Evolutionary conservation across 768 basidiomycete genomes (phyloP).

Genomic region (Lactifluus volemus): DNA sequence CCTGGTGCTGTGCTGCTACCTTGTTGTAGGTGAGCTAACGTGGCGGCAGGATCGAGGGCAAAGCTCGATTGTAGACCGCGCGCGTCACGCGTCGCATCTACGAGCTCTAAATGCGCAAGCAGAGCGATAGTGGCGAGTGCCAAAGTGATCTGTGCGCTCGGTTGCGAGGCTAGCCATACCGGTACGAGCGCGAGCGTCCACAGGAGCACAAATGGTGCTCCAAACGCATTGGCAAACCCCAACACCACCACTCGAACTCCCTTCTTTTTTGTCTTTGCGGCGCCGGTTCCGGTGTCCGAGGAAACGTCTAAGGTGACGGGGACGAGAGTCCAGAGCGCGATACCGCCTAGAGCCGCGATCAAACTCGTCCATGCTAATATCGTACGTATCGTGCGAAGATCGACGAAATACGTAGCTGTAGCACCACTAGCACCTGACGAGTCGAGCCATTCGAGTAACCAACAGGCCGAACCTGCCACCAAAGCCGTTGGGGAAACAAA

Average conservation of each 20-base stretch:
- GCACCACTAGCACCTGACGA: slow-evolving; percentile 32
- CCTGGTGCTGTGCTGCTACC: background rate
- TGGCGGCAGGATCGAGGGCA: slow-evolving; percentile 27
- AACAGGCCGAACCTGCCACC: slow-evolving; percentile 51
- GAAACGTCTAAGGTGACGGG: slow-evolving; percentile 69
- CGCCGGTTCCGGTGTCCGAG: slow-evolving; percentile 14
- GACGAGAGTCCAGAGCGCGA: slow-evolving; percentile 58
- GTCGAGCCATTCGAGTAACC: slow-evolving; percentile 79
- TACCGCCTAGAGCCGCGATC: slow-evolving; percentile 44
- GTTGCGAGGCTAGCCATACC: slow-evolving; percentile 60
- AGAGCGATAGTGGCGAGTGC: slow-evolving; percentile 55
- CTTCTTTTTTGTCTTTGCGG: background rate
- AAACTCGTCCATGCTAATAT: slow-evolving; percentile 48
- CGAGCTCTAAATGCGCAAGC: slow-evolving; percentile 66
- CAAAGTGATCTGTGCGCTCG: slow-evolving; percentile 76
- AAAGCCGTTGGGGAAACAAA: slow-evolving; percentile 52
- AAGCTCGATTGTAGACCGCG: slow-evolving; percentile 40
- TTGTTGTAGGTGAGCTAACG: slow-evolving; percentile 28
- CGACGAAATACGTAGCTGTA: slow-evolving; percentile 19
- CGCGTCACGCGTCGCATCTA: slow-evolving; percentile 76
- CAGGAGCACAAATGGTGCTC: slow-evolving; percentile 80
- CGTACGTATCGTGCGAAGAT: slow-evolving; percentile 48
- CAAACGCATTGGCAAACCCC: slow-evolving; percentile 87
- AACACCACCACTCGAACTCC: slow-evolving; percentile 61
- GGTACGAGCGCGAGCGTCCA: slow-evolving; percentile 57